Conservation (phyloP, 306 rosid species). For the Castanospermum australe region DNA sequence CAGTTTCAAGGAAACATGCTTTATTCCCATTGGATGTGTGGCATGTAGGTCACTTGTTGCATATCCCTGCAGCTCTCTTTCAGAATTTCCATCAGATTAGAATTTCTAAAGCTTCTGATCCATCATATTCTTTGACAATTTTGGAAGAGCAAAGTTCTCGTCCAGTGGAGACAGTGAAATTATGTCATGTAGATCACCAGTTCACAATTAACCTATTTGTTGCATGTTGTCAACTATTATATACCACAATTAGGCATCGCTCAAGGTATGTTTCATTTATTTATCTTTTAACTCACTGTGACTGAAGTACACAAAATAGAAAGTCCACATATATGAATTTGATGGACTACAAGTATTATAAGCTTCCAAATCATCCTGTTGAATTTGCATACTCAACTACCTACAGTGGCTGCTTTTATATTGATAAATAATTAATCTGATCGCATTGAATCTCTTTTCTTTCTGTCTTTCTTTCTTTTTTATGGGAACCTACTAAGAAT, state of each 20-base stretch:
- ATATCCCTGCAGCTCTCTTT: constrained; percentile 78
- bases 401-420: not conserved
- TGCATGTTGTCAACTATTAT: constrained; percentile 77
- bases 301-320: not conserved
- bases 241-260: constrained; percentile 69
- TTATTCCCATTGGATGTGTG: constrained; percentile 64
- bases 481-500: not conserved
- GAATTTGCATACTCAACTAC: not conserved
- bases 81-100: constrained; percentile 57
- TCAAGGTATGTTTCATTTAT: constrained; percentile 55
- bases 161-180: constrained; percentile 38
- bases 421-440: not conserved
- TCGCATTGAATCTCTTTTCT: not conserved
- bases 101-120: constrained; percentile 45
- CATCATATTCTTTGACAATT: constrained; percentile 31
- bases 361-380: not conserved
- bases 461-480: not conserved
- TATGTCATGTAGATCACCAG: constrained; percentile 45
- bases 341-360: not conserved
- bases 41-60: constrained; percentile 74
- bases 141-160: constrained; percentile 38
- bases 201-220: constrained; percentile 67
- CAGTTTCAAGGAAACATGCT: constrained; percentile 72
- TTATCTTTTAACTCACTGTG: constrained; percentile 25
- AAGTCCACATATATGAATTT: not conserved